These are phyloP conservation scores for Alternaria gansuensis DNA, from an alignment of 2,329 filamentous ascomycete genomes.

Conservation along the genomic window DNA sequence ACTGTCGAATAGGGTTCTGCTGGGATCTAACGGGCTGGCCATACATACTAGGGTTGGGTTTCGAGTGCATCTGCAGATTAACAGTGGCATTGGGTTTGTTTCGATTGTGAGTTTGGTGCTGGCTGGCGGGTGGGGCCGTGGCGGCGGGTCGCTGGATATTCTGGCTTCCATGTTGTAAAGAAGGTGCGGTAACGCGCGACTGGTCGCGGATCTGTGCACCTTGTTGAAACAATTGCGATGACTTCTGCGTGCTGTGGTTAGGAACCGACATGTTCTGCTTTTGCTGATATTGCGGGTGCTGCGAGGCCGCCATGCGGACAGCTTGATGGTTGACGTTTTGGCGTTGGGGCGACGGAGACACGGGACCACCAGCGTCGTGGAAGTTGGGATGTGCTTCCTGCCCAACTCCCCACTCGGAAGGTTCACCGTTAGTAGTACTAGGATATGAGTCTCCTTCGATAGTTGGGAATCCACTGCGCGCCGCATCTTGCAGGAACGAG, in stretches of 20 bases:
- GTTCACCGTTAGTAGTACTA: slow-evolving; percentile 48
- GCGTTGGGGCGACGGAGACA: slow-evolving; percentile 24
- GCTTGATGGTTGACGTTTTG: slow-evolving; percentile 17
- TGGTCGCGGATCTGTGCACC: slow-evolving; percentile 33
- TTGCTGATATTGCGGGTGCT: slow-evolving; percentile 18
- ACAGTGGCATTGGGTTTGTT: slow-evolving; percentile 4
- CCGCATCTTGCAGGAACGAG: slow-evolving; percentile 9
- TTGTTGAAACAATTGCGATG: slow-evolving; percentile 24
- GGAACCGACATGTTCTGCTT: slow-evolving; percentile 1
- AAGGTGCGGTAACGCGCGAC: slow-evolving; percentile 22
- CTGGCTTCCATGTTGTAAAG: slow-evolving; percentile 10
- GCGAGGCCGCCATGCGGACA: slow-evolving; percentile 11
- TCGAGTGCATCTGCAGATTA: slow-evolving; percentile 1
- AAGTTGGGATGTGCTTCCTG: slow-evolving; percentile 24
- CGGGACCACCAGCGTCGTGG: slow-evolving; percentile 2
- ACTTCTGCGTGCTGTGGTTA: slow-evolving; percentile 5
- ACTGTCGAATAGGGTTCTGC: slow-evolving; percentile 10
- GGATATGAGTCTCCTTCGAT: slow-evolving; percentile 51
- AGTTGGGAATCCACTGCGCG: slow-evolving; percentile 13
- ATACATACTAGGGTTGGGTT: not conserved
- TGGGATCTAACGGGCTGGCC: not conserved
- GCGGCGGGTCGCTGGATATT: slow-evolving; percentile 7
- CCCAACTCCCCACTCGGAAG: slow-evolving; percentile 26
- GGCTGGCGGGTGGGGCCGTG: slow-evolving; percentile 15
- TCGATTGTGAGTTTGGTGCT: slow-evolving; percentile 26